Percentiles rank a stretch among this genome's conserved stretches.
These are phyloP conservation scores for Nannochloropsis salina DNA, from an alignment of 108 stramenopile genomes.

Conservation along the genomic window DNA sequence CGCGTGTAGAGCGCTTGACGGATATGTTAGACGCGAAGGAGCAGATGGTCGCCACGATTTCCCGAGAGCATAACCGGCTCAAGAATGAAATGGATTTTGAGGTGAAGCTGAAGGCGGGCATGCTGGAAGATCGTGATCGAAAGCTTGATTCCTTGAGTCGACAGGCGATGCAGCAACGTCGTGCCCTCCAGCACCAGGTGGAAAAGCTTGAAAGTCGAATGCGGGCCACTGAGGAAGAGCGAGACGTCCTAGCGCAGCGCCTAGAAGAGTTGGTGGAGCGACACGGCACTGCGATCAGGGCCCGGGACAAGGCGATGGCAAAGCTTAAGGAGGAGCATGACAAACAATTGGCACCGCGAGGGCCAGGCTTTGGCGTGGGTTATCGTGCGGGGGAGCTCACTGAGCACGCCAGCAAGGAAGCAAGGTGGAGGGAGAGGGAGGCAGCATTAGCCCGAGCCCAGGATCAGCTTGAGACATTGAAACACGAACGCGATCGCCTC, in stretches of 20 bases:
- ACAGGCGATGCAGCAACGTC: conserved; percentile 16
- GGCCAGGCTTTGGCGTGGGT: neutral
- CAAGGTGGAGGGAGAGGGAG: neutral
- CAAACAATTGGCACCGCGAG: neutral
- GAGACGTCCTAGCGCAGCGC: neutral
- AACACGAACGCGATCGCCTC: neutral
- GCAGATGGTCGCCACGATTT: neutral
- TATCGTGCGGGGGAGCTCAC: neutral
- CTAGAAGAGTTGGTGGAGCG: conserved; percentile 5
- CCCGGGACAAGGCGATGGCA: neutral
- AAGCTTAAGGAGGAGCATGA: neutral
- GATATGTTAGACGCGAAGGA: neutral
- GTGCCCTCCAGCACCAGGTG: neutral
- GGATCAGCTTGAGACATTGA: neutral
- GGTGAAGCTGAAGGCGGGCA: neutral
- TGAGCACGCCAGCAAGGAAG: neutral
- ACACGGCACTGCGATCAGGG: neutral
- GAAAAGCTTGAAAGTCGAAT: neutral
- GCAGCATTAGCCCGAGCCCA: neutral
- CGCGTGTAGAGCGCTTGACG: neutral
- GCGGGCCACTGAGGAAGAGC: neutral
- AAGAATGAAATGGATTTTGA: conserved; percentile 16
- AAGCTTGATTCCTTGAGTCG: neutral
- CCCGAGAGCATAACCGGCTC: neutral
- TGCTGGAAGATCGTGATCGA: neutral